Percentiles rank a stretch among this genome's conserved stretches.
Evolutionary conservation across 2,329 filamentous ascomycete genomes (phyloP).

Genomic region (Domatiomyces catenatus): DNA sequence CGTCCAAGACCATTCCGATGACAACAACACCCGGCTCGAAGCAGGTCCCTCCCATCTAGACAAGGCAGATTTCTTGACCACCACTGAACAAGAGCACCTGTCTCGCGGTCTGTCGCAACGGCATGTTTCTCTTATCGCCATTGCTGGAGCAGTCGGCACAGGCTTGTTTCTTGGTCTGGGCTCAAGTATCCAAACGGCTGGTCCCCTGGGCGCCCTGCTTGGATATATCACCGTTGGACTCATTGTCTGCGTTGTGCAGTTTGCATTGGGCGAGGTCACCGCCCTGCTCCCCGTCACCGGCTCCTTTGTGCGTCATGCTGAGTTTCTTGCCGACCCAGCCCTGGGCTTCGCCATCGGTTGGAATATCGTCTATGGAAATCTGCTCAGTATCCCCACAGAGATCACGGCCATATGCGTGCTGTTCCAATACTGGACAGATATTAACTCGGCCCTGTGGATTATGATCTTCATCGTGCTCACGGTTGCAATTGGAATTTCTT

Average conservation of each 20-base stretch:
- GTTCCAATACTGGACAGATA: constrained; percentile 47
- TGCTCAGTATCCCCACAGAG: constrained; percentile 42
- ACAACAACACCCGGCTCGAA: neutral
- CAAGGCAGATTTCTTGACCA: constrained; percentile 12
- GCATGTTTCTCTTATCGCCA: constrained; percentile 30
- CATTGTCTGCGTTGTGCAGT: constrained; percentile 36
- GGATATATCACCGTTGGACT: constrained; percentile 36
- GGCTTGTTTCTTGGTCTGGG: constrained; percentile 39
- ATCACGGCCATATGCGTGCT: constrained; percentile 48
- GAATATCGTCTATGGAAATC: constrained; percentile 34
- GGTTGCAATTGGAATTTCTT: constrained; percentile 22
- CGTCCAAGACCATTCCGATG: neutral
- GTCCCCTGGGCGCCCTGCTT: constrained; percentile 36
- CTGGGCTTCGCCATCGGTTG: constrained; percentile 33
- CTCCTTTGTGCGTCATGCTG: constrained; percentile 35
- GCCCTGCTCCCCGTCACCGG: constrained; percentile 38
- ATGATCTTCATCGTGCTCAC: constrained; percentile 25
- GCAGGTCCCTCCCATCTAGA: constrained; percentile 1
- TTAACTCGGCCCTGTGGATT: constrained; percentile 32
- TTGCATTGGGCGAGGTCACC: constrained; percentile 37
- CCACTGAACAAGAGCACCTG: constrained; percentile 35
- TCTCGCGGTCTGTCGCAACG: constrained; percentile 30
- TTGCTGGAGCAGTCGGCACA: constrained; percentile 33
- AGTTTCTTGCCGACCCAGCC: constrained; percentile 38
- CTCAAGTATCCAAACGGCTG: constrained; percentile 34